Conservation (phyloP, 257 asterid species). For the Henckelia pumila region DNA sequence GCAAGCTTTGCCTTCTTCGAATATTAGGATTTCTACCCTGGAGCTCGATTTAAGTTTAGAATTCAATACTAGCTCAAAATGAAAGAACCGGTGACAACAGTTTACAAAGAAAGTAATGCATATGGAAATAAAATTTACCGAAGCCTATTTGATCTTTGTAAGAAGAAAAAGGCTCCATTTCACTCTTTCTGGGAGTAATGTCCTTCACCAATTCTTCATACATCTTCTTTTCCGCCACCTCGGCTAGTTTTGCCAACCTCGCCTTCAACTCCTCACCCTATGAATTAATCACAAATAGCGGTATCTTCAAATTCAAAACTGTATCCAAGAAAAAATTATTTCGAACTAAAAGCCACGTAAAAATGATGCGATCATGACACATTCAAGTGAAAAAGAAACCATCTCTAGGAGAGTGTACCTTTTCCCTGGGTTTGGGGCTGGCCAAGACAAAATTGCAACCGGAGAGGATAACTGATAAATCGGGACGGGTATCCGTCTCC, state of each 20-base stretch:
- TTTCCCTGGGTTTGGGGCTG: slow-evolving; percentile 81
- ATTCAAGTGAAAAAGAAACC: background rate
- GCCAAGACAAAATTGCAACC: slow-evolving; percentile 57
- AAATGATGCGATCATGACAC: background rate
- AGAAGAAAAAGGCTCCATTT: slow-evolving; percentile 84
- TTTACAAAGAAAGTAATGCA: background rate
- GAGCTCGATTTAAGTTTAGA: background rate
- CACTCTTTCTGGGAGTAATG: slow-evolving; percentile 62
- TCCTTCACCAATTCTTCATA: slow-evolving; percentile 87
- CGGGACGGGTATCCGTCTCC: slow-evolving; percentile 44
- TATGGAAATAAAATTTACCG: slow-evolving; percentile 38
- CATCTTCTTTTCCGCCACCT: slow-evolving; percentile 73
- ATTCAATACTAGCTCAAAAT: background rate
- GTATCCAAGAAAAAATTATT: background rate
- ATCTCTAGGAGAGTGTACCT: slow-evolving; percentile 53
- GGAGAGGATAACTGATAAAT: slow-evolving; percentile 37
- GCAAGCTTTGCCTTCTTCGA: background rate
- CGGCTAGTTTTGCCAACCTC: slow-evolving; percentile 70
- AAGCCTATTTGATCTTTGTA: slow-evolving; percentile 95
- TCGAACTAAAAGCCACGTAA: background rate
- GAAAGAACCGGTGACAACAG: background rate
- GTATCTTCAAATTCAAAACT: background rate
- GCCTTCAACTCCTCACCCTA: slow-evolving; percentile 76
- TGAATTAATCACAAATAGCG: background rate
- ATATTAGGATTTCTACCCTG: background rate